phyloP scores from a whole-genome alignment of 805 yeast species.

The Hanseniaspora taiwanica region DNA sequence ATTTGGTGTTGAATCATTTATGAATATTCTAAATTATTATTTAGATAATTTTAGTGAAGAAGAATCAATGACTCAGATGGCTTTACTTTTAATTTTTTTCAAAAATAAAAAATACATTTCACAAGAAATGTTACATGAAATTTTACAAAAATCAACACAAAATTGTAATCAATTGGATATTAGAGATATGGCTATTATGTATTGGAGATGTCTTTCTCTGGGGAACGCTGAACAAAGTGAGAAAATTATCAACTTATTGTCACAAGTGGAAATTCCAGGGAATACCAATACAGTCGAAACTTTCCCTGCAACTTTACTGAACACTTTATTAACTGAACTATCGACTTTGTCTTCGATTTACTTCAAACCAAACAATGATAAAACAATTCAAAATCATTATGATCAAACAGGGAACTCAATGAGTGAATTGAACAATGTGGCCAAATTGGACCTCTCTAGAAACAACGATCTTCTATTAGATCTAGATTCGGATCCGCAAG shows the following conservation, averaged over 20 bases:
- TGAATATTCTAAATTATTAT: conserved; percentile 25
- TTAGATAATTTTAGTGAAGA: conserved; percentile 43
- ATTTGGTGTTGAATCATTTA: conserved; percentile 18
- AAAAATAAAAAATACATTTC: conserved; percentile 33
- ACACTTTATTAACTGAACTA: no score
- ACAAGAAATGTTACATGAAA: conserved; percentile 40
- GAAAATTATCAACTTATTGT: conserved; percentile 48
- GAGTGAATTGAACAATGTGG: conserved; percentile 66
- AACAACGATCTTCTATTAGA: conserved; percentile 76
- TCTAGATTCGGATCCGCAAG: conserved; percentile 52
- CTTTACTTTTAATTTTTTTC: conserved; percentile 48
- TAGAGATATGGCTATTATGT: conserved; percentile 65
- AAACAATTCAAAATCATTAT: conserved; percentile 9
- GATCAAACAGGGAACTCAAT: conserved; percentile 39
- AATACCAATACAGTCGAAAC: conserved; percentile 51
- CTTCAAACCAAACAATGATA: conserved; percentile 60
- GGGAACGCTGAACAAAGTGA: conserved; percentile 32
- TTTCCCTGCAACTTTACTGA: conserved; percentile 57
- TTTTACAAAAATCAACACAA: conserved; percentile 50
- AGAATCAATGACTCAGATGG: conserved; percentile 47
- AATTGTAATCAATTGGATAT: conserved; percentile 62
- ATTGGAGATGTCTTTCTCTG: conserved; percentile 62
- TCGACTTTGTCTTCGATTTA: conserved; percentile 82
- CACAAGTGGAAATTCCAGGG: conserved; percentile 38
- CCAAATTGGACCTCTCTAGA: conserved; percentile 59